These are phyloP conservation scores for Auriscalpium orientale DNA, from an alignment of 768 basidiomycete species.

Conservation along the genomic window DNA sequence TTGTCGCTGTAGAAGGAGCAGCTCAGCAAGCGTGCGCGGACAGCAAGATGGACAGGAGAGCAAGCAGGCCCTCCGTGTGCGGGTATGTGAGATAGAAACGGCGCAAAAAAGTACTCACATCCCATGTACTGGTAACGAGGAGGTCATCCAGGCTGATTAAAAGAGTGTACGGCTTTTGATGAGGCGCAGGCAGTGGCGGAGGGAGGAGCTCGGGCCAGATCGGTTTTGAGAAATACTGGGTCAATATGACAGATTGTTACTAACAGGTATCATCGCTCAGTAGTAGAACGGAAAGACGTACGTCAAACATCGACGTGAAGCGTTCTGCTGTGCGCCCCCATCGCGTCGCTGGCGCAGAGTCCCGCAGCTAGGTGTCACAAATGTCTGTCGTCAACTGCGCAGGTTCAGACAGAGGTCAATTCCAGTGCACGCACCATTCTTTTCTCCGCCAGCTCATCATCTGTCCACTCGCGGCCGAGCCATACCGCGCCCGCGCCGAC, in stretches of 20 bases:
- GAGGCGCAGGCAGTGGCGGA: slow-evolving; percentile 70
- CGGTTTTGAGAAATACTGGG: slow-evolving; percentile 87
- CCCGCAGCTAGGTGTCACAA: slow-evolving; percentile 35
- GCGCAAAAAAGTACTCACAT: slow-evolving; percentile 52
- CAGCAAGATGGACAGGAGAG: neutral
- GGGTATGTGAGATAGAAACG: neutral
- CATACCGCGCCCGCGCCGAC: slow-evolving; percentile 51
- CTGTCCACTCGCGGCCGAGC: slow-evolving; percentile 75
- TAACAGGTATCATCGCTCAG: neutral
- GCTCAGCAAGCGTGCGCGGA: neutral
- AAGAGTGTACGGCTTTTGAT: slow-evolving; percentile 88
- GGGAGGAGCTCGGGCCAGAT: slow-evolving; percentile 90
- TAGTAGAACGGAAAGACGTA: slow-evolving; percentile 28
- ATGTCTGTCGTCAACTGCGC: neutral
- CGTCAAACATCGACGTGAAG: slow-evolving; percentile 61
- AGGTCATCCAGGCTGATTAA: slow-evolving; percentile 89
- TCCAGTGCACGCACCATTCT: slow-evolving; percentile 42
- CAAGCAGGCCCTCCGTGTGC: neutral
- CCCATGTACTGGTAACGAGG: slow-evolving; percentile 88
- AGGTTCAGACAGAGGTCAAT: slow-evolving; percentile 1
- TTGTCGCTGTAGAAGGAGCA: slow-evolving; percentile 49
- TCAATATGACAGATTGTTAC: no score
- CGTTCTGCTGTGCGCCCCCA: slow-evolving; percentile 59
- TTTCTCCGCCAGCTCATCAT: slow-evolving; percentile 57
- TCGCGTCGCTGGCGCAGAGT: slow-evolving; percentile 52